These are phyloP conservation scores for Melocanna baccifera DNA, from an alignment of 176 grass and related monocot species.

Conservation along the genomic window DNA sequence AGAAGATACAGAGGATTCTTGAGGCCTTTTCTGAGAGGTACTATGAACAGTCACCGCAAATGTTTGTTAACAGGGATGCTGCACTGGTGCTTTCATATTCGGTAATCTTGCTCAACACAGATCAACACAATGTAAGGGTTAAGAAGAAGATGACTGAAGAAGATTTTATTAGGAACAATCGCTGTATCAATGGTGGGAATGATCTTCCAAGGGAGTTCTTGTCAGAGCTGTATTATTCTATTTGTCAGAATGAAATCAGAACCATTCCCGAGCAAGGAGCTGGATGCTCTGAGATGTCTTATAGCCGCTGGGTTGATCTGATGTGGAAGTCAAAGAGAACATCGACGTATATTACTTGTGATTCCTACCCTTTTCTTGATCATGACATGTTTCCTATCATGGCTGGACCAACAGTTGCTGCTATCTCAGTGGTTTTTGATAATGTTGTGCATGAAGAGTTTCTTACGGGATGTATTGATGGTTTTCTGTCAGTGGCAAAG, in stretches of 20 bases:
- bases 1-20: conserved; percentile 96
- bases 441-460: conserved; percentile 79
- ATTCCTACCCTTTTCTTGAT: conserved; percentile 72
- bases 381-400: conserved; percentile 90
- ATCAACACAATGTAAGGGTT: conserved; percentile 92
- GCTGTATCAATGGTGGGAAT: conserved; percentile 81
- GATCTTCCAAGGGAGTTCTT: conserved; percentile 90
- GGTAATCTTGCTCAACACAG: conserved; percentile 95
- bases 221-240: conserved; percentile 77
- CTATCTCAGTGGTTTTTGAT: conserved; percentile 95
- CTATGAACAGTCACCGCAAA: conserved; percentile 86
- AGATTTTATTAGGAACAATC: conserved; percentile 96
- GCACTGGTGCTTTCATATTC: conserved; percentile 91
- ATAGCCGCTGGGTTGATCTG: conserved; percentile 88
- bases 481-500: conserved; percentile 84
- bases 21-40: conserved; percentile 96
- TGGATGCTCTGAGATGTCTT: conserved; percentile 90
- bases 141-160: conserved; percentile 99
- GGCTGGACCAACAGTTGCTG: conserved; percentile 81
- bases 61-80: conserved; percentile 85
- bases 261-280: conserved; percentile 78
- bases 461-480: conserved; percentile 72
- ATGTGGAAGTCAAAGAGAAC: conserved; percentile 83
- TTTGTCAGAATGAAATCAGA: conserved; percentile 92
- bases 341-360: conserved; percentile 68